Conservation (phyloP, 139 green algal species). For the Coelastrella sp. region DNA sequence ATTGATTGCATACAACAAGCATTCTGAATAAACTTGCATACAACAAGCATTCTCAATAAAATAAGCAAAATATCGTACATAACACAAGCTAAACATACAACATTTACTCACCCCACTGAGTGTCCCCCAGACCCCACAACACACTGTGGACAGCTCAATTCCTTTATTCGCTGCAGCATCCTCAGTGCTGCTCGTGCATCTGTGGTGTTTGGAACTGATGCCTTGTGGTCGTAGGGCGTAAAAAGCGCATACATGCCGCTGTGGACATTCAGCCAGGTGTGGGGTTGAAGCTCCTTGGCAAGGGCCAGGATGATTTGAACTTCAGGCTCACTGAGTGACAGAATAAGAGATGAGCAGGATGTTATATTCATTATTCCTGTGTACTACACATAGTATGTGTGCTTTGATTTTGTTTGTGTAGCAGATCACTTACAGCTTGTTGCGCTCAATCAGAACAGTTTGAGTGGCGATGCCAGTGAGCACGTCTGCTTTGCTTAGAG, state of each 20-base stretch:
- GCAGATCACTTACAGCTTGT: too few species aligned
- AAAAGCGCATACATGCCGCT: slow-evolving; percentile 98
- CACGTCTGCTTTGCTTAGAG: too few species aligned
- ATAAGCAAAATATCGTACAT: not conserved
- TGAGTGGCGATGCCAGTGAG: too few species aligned
- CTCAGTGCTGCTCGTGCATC: slow-evolving; percentile 60
- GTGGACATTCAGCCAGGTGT: slow-evolving; percentile 97
- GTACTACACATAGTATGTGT: not conserved
- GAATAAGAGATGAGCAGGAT: not conserved
- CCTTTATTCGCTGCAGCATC: slow-evolving; percentile 84
- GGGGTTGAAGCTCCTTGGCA: slow-evolving; percentile 77
- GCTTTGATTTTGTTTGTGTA: not conserved
- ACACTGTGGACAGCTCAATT: slow-evolving; percentile 71
- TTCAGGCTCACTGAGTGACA: slow-evolving; percentile 89
- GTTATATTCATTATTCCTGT: not conserved
- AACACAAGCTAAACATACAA: not conserved
- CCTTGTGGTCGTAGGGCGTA: slow-evolving; percentile 93
- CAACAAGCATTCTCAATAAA: not conserved
- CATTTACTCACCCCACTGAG: slow-evolving; percentile 82
- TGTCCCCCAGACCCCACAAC: slow-evolving; percentile 90
- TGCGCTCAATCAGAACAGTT: too few species aligned
- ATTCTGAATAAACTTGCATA: not conserved
- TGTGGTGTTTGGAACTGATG: slow-evolving; percentile 39
- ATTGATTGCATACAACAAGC: not conserved
- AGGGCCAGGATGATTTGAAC: slow-evolving; percentile 73